phyloP scores from a whole-genome alignment of 2,329 filamentous ascomycete species.

The Thielaviopsis cerberus region DNA sequence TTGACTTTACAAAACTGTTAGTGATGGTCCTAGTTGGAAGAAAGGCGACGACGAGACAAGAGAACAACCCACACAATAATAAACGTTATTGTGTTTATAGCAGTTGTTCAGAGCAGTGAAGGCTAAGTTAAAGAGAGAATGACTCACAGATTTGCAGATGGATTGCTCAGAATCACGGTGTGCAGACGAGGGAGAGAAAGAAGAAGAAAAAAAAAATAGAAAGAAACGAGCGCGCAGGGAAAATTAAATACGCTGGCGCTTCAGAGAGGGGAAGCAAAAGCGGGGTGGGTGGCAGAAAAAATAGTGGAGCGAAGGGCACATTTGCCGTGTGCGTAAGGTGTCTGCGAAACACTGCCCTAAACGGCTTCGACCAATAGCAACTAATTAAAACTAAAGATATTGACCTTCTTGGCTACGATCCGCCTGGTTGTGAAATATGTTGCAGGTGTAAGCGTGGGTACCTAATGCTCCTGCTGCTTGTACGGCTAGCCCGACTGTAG shows the following conservation, averaged over 20 bases:
- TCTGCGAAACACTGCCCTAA: constrained; percentile 9
- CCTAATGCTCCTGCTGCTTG: neutral
- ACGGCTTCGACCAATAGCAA: neutral
- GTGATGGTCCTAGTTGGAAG: no score
- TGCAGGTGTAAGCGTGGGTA: neutral
- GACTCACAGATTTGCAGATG: constrained; percentile 12
- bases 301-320: constrained; percentile 10
- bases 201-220: constrained; percentile 10
- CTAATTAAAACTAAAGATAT: neutral
- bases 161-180: constrained; percentile 13
- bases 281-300: constrained; percentile 12
- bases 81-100: neutral
- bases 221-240: constrained; percentile 4
- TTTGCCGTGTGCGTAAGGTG: constrained; percentile 9
- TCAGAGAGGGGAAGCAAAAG: constrained; percentile 8
- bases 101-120: neutral
- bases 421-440: neutral
- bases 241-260: constrained; percentile 9
- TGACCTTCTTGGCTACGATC: neutral
- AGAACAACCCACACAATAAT: neutral
- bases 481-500: neutral
- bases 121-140: neutral
- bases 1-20: neutral
- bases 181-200: constrained; percentile 13
- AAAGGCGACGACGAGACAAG: neutral